Percentiles rank a stretch among this genome's conserved stretches.
phyloP scores from a whole-genome alignment of 331 rosid species.

The Telfairia occidentalis region DNA sequence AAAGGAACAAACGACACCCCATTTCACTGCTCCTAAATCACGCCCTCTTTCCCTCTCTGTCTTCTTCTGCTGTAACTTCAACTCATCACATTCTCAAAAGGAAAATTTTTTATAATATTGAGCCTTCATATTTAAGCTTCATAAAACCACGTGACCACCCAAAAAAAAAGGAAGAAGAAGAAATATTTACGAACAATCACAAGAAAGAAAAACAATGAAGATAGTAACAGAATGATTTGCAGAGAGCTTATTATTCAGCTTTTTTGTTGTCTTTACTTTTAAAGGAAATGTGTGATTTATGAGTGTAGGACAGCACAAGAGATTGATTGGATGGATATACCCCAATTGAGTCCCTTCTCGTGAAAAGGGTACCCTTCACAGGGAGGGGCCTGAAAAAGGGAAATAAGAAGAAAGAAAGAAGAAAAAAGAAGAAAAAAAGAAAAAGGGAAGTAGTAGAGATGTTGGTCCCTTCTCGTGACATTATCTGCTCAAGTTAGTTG shows the following conservation, averaged over 20 bases:
- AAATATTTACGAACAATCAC: neutral
- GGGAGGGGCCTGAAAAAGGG: neutral
- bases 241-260: neutral
- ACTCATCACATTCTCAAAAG: neutral
- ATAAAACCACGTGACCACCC: neutral
- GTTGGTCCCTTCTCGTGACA: constrained; percentile 6
- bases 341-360: neutral
- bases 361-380: neutral
- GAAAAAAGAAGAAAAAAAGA: neutral
- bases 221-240: neutral
- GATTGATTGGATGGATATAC: neutral
- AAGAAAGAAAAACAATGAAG: neutral
- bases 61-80: neutral
- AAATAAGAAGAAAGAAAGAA: neutral
- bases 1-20: neutral
- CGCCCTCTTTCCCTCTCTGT: neutral
- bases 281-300: neutral
- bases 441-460: neutral
- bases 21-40: neutral
- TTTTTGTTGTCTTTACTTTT: neutral
- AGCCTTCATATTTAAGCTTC: neutral
- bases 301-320: neutral
- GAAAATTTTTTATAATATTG: too few species aligned
- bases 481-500: neutral
- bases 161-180: neutral